A percentile compares a stretch with the other conserved stretches of the same genome.
Evolutionary conservation across 805 yeast species (phyloP).

Genomic region (Maudiozyma serrabonitensis): DNA sequence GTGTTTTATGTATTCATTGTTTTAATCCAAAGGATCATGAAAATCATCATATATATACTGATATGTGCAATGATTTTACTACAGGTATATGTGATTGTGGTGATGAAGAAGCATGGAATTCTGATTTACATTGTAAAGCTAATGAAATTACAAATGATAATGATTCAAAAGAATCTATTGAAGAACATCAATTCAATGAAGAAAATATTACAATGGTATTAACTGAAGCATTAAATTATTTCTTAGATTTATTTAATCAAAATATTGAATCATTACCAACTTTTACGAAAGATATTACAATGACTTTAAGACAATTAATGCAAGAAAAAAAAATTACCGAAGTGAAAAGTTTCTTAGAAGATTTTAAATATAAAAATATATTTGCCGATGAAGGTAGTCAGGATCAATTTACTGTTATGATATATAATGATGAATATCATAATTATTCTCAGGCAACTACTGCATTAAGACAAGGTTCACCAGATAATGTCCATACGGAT

Average conservation of each 20-base stretch:
- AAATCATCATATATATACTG: constrained; percentile 53
- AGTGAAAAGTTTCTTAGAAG: constrained; percentile 13
- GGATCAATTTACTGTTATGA: constrained; percentile 38
- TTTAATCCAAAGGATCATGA: constrained; percentile 60
- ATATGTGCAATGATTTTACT: constrained; percentile 36
- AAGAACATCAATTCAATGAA: constrained; percentile 6
- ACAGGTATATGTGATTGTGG: constrained; percentile 71
- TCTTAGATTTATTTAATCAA: constrained; percentile 32
- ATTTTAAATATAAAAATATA: constrained; percentile 8
- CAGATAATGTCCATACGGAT: constrained; percentile 28
- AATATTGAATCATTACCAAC: constrained; percentile 28
- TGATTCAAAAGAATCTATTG: constrained; percentile 15
- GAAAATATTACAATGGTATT: constrained; percentile 23
- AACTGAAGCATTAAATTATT: constrained; percentile 31
- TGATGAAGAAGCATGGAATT: constrained; percentile 54
- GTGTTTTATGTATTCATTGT: constrained; percentile 67
- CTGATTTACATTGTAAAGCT: constrained; percentile 40
- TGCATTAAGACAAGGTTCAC: constrained; percentile 35
- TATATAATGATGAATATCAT: constrained; percentile 79
- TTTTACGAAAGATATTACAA: constrained; percentile 22
- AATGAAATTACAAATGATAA: constrained; percentile 18
- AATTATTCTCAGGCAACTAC: constrained; percentile 44
- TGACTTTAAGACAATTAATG: constrained; percentile 21
- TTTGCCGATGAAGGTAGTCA: constrained; percentile 3
- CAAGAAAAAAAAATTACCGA: constrained; percentile 16